A percentile compares a stretch with the other conserved stretches of the same genome.
Evolutionary conservation across 768 basidiomycete species (phyloP).

Genomic region (Flagelloscypha sp.): DNA sequence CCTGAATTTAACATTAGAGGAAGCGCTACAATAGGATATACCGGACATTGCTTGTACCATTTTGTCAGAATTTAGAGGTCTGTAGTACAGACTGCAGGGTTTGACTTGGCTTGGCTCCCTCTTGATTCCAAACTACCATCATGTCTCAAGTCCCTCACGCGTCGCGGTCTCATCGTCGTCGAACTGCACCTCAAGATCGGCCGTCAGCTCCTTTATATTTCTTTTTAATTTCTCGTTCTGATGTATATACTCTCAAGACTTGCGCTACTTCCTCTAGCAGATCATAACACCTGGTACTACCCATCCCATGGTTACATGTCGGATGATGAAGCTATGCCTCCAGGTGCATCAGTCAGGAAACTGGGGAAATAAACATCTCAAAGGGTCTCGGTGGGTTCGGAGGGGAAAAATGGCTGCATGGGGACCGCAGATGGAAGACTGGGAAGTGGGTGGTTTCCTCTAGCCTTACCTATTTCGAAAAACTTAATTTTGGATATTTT

Average conservation of each 20-base stretch:
- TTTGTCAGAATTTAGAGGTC: too few species aligned
- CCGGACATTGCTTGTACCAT: too few species aligned
- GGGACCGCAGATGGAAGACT: constrained; percentile 80
- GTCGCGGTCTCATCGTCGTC: too few species aligned
- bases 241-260: constrained; percentile 3
- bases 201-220: constrained; percentile 26
- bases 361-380: constrained; percentile 74
- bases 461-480: constrained; percentile 4
- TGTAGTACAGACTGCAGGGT: too few species aligned
- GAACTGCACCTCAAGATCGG: too few species aligned
- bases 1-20: too few species aligned
- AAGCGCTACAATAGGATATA: too few species aligned
- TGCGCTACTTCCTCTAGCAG: constrained; percentile 45
- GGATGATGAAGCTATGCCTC: constrained; percentile 44
- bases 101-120: too few species aligned
- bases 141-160: too few species aligned
- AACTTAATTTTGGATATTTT: constrained; percentile 9
- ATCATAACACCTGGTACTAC: constrained; percentile 78
- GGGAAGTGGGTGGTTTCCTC: constrained; percentile 52
- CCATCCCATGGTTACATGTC: constrained; percentile 70
- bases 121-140: too few species aligned
- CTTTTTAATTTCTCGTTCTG: constrained; percentile 1
- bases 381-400: constrained; percentile 76
- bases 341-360: constrained; percentile 52
- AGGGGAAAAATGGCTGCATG: constrained; percentile 76